Percentiles rank a stretch among this genome's conserved stretches.
Evolutionary conservation across 2,329 filamentous ascomycete species (phyloP).

Genomic region (Ophiostoma novo-ulmi): DNA sequence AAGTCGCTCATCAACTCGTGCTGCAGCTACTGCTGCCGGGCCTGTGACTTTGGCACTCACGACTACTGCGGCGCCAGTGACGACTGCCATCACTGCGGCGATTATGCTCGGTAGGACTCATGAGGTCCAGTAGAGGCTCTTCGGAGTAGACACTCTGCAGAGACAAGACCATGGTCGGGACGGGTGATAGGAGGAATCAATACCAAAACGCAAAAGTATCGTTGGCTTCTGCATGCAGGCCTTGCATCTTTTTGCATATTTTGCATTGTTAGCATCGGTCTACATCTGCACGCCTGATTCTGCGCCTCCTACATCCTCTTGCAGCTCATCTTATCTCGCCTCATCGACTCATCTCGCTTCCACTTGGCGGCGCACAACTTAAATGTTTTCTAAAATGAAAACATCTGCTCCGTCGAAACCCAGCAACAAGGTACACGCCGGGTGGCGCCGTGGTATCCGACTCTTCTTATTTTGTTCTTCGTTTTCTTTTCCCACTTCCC

Average conservation of each 20-base stretch:
- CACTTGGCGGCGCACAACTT: not conserved
- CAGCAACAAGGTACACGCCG: not conserved
- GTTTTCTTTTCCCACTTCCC: not conserved
- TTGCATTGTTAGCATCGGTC: not conserved
- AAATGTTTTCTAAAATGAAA: not conserved
- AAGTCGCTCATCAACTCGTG: constrained; percentile 46
- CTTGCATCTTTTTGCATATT: not conserved
- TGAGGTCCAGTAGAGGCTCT: not conserved
- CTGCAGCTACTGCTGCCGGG: constrained; percentile 50
- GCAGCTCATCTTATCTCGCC: not conserved
- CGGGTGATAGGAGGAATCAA: not conserved
- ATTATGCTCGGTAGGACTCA: not conserved
- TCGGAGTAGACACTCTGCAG: not conserved
- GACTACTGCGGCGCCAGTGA: constrained; percentile 43
- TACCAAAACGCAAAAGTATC: not conserved
- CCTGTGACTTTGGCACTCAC: constrained; percentile 46
- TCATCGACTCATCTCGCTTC: constrained; percentile 2
- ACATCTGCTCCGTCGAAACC: not conserved
- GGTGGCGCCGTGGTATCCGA: not conserved
- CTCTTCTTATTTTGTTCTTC: not conserved
- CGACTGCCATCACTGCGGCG: constrained; percentile 43
- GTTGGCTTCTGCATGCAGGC: not conserved
- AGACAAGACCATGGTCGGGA: not conserved
- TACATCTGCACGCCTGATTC: not conserved
- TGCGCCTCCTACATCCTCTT: not conserved